A percentile compares a stretch with the other conserved stretches of the same genome.
Conservation (phyloP, 2,329 filamentous ascomycete species). For the Zelopaecilomyces penicillatus region DNA sequence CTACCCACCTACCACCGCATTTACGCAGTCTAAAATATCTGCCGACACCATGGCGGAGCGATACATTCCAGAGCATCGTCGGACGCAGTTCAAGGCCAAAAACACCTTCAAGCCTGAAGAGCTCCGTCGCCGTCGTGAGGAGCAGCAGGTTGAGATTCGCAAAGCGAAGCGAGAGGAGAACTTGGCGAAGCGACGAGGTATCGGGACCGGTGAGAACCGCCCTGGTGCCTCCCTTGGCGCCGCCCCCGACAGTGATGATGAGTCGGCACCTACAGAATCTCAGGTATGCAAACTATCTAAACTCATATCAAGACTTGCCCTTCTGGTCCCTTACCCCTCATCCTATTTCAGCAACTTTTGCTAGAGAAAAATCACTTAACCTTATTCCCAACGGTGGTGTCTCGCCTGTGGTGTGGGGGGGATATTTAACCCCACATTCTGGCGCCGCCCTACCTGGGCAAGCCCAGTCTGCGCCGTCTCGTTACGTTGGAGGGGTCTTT, state of each 20-base stretch:
- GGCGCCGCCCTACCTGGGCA: constrained; percentile 11
- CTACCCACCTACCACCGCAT: constrained; percentile 9
- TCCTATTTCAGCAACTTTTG: neutral
- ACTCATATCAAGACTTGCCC: constrained; percentile 1
- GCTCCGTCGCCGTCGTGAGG: constrained; percentile 93
- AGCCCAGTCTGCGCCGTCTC: constrained; percentile 1
- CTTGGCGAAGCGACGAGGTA: constrained; percentile 94
- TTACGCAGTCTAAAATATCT: constrained; percentile 15
- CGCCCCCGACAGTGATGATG: constrained; percentile 94
- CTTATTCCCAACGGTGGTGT: constrained; percentile 7
- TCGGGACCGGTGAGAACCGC: constrained; percentile 70
- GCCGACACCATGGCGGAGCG: constrained; percentile 80
- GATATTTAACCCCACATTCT: constrained; percentile 26
- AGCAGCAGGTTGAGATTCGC: constrained; percentile 98
- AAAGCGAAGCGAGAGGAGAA: constrained; percentile 99
- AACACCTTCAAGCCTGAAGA: constrained; percentile 99
- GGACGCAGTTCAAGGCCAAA: constrained; percentile 99
- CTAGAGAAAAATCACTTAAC: constrained; percentile 1
- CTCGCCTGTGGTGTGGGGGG: constrained; percentile 24
- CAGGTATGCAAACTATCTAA: constrained; percentile 55
- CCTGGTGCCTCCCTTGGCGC: constrained; percentile 78
- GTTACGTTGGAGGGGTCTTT: no score
- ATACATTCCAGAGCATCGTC: constrained; percentile 98
- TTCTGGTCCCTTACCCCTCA: constrained; percentile 4
- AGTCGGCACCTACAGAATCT: constrained; percentile 85